Percentiles rank a stretch among this genome's conserved stretches.
Conservation (phyloP, 345 rosid genomes). For the Lepidium africanum region DNA sequence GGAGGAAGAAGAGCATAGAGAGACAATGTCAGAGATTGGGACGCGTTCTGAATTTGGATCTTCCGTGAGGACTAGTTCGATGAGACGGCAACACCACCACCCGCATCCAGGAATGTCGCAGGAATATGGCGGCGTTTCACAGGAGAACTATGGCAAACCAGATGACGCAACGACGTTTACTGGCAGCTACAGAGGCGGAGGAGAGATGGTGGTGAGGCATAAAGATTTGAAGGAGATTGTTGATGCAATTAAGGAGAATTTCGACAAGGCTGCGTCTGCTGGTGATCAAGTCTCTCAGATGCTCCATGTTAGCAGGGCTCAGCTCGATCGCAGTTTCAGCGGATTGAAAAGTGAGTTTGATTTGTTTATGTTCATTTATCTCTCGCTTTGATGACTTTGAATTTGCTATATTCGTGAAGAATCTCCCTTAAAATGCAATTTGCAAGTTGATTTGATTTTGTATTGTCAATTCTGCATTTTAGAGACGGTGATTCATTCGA, state of each 20-base stretch:
- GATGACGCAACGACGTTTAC: slow-evolving; percentile 48
- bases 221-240: slow-evolving; percentile 89
- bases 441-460: not conserved
- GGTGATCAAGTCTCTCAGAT: slow-evolving; percentile 82
- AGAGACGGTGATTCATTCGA: slow-evolving; percentile 97
- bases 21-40: slow-evolving; percentile 66
- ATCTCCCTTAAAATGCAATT: not conserved
- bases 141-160: slow-evolving; percentile 32
- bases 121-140: slow-evolving; percentile 16
- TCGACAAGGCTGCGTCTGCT: slow-evolving; percentile 70
- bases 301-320: slow-evolving; percentile 82
- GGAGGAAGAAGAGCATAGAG: slow-evolving; percentile 38
- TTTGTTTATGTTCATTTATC: not conserved
- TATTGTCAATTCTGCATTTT: slow-evolving; percentile 5
- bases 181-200: slow-evolving; percentile 42
- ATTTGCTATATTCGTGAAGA: not conserved
- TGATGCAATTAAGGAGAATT: slow-evolving; percentile 71
- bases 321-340: slow-evolving; percentile 86
- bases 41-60: slow-evolving; percentile 59
- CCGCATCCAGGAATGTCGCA: slow-evolving; percentile 5
- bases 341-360: slow-evolving; percentile 66
- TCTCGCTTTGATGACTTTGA: not conserved
- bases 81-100: slow-evolving; percentile 21
- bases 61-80: slow-evolving; percentile 28
- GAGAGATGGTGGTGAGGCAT: slow-evolving; percentile 87